Percentiles rank a stretch among this genome's conserved stretches.
phyloP scores from a whole-genome alignment of 345 rosid species.

The Hibiscus tridactylites region DNA sequence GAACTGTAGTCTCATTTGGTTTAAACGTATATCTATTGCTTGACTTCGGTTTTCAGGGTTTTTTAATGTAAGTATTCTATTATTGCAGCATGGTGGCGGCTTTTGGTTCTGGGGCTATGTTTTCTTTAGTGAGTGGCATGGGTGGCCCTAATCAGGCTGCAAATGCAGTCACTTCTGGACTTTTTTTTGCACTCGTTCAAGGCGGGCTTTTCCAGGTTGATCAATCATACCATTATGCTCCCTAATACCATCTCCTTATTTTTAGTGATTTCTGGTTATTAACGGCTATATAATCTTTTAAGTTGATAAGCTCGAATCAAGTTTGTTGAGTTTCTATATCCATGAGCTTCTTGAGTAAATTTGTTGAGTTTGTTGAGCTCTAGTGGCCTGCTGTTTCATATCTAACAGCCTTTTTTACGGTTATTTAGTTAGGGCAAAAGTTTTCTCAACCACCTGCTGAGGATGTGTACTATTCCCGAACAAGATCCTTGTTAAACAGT shows the following conservation, averaged over 20 bases:
- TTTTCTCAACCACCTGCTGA: slow-evolving; percentile 52
- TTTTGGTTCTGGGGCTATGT: slow-evolving; percentile 82
- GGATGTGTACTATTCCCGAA: slow-evolving; percentile 45
- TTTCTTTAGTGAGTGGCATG: slow-evolving; percentile 69
- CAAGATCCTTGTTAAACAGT: slow-evolving; percentile 50
- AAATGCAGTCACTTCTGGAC: slow-evolving; percentile 72
- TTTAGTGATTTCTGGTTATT: background rate
- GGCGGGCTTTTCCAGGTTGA: slow-evolving; percentile 75
- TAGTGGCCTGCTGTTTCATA: background rate
- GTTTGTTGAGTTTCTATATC: background rate
- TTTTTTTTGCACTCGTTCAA: slow-evolving; percentile 73
- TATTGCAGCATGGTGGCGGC: slow-evolving; percentile 82
- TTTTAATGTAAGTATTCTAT: background rate
- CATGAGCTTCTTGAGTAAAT: background rate
- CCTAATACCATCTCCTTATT: background rate
- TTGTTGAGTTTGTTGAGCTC: background rate
- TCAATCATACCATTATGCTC: background rate
- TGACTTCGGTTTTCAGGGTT: background rate
- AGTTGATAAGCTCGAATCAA: background rate
- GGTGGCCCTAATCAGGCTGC: slow-evolving; percentile 65
- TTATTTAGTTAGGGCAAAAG: slow-evolving; percentile 65
- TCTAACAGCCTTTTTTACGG: slow-evolving; percentile 11
- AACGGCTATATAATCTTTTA: background rate
- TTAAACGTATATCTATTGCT: background rate
- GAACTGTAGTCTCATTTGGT: background rate